phyloP scores from a whole-genome alignment of 2,329 filamentous ascomycete genomes.

The Domatiomyces globalis region DNA sequence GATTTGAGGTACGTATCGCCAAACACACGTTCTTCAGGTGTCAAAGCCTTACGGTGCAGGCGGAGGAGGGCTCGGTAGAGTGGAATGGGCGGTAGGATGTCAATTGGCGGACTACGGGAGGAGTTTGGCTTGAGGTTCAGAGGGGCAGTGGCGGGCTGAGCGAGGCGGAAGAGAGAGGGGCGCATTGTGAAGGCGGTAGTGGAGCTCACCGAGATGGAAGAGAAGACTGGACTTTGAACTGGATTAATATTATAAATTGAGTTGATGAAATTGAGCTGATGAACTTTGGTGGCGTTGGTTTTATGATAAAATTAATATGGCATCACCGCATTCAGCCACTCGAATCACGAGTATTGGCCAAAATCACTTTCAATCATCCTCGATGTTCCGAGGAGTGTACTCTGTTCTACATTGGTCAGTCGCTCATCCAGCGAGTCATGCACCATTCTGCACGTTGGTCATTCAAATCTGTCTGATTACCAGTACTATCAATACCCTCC shows the following conservation, averaged over 20 bases:
- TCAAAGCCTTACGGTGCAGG: constrained; percentile 67
- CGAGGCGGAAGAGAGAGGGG: constrained; percentile 8
- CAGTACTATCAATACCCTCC: background rate
- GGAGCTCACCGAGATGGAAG: background rate
- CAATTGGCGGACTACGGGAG: constrained; percentile 35
- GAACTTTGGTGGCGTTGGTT: too few relatives aligned
- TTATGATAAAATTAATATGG: too few relatives aligned
- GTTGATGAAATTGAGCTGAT: too few relatives aligned
- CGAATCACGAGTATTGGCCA: too few relatives aligned
- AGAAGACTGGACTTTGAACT: too few relatives aligned
- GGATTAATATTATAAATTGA: too few relatives aligned
- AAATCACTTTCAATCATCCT: background rate
- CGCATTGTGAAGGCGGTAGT: constrained; percentile 9
- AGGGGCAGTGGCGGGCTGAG: constrained; percentile 8
- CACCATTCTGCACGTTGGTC: background rate
- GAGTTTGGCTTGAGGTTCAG: constrained; percentile 4
- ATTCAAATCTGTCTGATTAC: background rate
- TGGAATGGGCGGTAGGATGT: constrained; percentile 72
- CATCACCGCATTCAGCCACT: too few relatives aligned
- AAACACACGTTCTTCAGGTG: constrained; percentile 58
- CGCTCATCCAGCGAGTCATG: background rate
- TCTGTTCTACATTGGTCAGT: background rate
- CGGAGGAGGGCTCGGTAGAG: constrained; percentile 80
- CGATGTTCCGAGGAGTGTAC: background rate
- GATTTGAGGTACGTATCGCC: constrained; percentile 88